phyloP scores from a whole-genome alignment of 1,284 basidiomycete species.

The Ceratorhiza oryzae-sativae region DNA sequence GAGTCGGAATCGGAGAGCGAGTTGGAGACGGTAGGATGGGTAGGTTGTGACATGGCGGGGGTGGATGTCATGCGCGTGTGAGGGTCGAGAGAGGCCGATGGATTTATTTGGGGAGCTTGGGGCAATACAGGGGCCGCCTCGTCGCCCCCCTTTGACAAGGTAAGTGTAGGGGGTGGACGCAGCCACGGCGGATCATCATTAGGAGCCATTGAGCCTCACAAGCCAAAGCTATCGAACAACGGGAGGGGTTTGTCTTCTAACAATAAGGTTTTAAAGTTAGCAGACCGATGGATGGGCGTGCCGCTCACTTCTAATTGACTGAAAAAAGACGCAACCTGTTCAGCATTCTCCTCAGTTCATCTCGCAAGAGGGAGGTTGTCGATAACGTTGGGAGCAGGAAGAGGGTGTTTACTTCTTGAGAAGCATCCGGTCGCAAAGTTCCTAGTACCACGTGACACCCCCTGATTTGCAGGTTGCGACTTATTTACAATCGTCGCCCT shows the following conservation, averaged over 20 bases:
- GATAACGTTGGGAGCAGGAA: not conserved
- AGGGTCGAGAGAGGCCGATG: not conserved
- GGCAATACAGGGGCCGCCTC: not conserved
- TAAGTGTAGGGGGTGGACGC: conserved; percentile 1
- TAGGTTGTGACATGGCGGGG: not conserved
- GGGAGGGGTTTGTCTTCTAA: not conserved
- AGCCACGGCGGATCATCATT: conserved; percentile 26
- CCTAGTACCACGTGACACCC: not conserved
- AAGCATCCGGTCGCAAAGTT: conserved; percentile 8
- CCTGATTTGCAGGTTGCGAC: conserved; percentile 17
- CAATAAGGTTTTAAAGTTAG: conserved; percentile 25
- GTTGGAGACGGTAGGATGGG: not conserved
- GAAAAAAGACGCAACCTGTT: not conserved
- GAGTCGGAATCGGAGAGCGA: not conserved
- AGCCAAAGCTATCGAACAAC: conserved; percentile 9
- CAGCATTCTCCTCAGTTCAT: not conserved
- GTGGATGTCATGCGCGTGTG: not conserved
- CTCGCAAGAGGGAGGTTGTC: not conserved
- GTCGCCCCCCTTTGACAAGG: not conserved
- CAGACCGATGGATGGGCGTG: not conserved
- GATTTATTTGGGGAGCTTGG: not conserved
- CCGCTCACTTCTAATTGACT: conserved; percentile 5
- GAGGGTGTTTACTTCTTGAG: conserved; percentile 3
- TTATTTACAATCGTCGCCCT: not conserved
- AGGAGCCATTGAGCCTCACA: not conserved